Evolutionary conservation across 2,329 filamentous ascomycete genomes (phyloP), one percentile per base, ranked within the genome.

Genomic region (Aspergillus awamori): DNA sequence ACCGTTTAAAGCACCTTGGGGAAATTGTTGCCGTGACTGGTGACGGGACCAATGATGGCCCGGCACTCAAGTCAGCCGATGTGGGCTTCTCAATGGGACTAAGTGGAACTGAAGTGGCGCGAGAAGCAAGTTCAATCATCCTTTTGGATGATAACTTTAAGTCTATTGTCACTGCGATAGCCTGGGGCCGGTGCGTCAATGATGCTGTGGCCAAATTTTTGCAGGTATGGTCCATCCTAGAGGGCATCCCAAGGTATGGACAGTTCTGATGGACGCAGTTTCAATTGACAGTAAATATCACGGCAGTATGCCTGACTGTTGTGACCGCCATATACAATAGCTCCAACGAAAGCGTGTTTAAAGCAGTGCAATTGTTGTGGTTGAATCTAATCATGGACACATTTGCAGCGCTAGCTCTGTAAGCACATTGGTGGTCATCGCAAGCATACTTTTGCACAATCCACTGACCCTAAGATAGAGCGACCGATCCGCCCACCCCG

Each of bases 361-460:
- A 89, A 1, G 92, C 92, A 8, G 92, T 96, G 15, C 92, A 96
- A 76, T 84, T 96, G 68, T 86, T 96, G 15, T 96, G 92, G 92
- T 91, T 96, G 69, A 96, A 96, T 72, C 82, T 96, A 66, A 96
- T 96, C 80, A 96, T 96, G 92, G 92, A 96, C 70, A 96, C 92
- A 0, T 90, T 96, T 57, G 92, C 91, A 24, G 91, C 91, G n/a
- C 82, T 95, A n/a, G 15, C 30, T 22, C 10, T 20, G 52, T 91
- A 91, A 11, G 94, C 38, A 57, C 58, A 53, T 67, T 57, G 60
- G 60, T 39, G 28, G 58, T 56, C 1, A 53, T 61, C 6, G 63
- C 63, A 3, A 65, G 63, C 10, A 43, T 65, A 0, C 57, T 58
- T 11, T 1, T 10, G 11, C 28, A 30, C 28, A 10, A 10, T 11